Conservation (phyloP, 768 basidiomycete genomes). For the Infundibulicybe gibba region DNA sequence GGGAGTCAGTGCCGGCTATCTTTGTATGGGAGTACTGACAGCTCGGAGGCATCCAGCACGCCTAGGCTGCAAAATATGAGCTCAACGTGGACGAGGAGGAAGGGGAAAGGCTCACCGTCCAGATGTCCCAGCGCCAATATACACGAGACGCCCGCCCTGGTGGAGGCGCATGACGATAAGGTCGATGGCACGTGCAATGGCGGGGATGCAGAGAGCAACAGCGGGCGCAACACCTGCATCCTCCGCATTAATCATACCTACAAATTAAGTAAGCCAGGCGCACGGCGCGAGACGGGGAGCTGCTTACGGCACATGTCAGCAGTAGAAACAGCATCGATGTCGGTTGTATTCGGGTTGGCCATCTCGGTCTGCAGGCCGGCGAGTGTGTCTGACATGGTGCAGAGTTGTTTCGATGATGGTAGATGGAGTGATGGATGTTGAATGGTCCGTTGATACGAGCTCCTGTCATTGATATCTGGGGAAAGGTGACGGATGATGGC, state of each 20-base stretch:
- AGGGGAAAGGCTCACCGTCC: slow-evolving; percentile 19
- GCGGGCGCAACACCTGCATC: slow-evolving; percentile 22
- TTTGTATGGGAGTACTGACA: slow-evolving; percentile 6
- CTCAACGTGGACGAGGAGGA: background rate
- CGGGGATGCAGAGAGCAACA: slow-evolving; percentile 20
- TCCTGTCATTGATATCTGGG: too few relatives aligned
- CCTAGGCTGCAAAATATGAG: slow-evolving; percentile 17
- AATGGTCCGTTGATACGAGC: too few relatives aligned
- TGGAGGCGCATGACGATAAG: slow-evolving; percentile 20
- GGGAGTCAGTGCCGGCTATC: background rate
- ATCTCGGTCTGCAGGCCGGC: slow-evolving; percentile 23
- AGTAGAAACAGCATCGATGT: slow-evolving; percentile 25
- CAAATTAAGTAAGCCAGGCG: background rate
- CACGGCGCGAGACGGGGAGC: background rate
- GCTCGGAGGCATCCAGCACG: slow-evolving; percentile 26
- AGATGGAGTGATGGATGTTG: too few relatives aligned
- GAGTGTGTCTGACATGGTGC: too few relatives aligned
- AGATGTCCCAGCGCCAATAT: slow-evolving; percentile 32
- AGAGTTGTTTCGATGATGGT: too few relatives aligned
- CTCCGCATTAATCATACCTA: slow-evolving; percentile 26
- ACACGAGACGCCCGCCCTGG: slow-evolving; percentile 25
- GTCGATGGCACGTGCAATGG: slow-evolving; percentile 25
- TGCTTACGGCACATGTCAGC: slow-evolving; percentile 25
- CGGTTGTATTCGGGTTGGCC: slow-evolving; percentile 16
- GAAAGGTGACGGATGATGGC: too few relatives aligned